Evolutionary conservation across 176 grass and related monocot genomes (phyloP), one percentile per base, ranked within the genome.

Genomic region (Pontederia paniculata): DNA sequence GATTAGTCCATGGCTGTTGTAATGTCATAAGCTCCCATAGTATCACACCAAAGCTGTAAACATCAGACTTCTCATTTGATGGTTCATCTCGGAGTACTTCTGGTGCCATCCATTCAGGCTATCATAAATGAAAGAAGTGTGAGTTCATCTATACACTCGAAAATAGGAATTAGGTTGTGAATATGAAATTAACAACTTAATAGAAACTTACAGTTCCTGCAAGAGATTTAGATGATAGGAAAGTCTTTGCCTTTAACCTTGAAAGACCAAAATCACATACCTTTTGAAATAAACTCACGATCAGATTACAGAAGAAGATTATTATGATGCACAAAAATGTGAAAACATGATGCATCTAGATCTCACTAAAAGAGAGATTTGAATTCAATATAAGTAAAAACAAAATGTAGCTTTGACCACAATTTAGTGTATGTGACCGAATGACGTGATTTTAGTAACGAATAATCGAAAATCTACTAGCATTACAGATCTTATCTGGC

Each of bases 31-130:
- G 57, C 64, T 97, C 93, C 93, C 93, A 97, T 37, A 97, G 68
- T 72, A 97, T 91, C 59, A 97, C 83, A 54, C 86, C 83, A 15
- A 82, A 97, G 74, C 86, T 91, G 23, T 90, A 97, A 52, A 97
- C 74, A 81, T 97, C 93, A 51, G 93, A 97, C 58, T 97, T 97
- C 77, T 97, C 93, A 67, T 97, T 97, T 68, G 93, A 97, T 66
- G 50, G 93, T 75, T 97, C 93, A 63, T 97, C 93, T 19, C 86
- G 72, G 44, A 97, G 82, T 31, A 97, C 91, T 87, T 97, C 91
- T 22, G 91, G 91, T 44, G 93, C 93, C 93, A 97, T 97, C 93
- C 93, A 97, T 68, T 97, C 93, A 62, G 93, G 93, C 93, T 97
- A 73, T 66, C 23, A 60, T 84, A 5, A 73, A 68, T 77, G 15